These are phyloP conservation scores for Echites panduratus DNA, from an alignment of 257 asterid genomes.

Conservation along the genomic window DNA sequence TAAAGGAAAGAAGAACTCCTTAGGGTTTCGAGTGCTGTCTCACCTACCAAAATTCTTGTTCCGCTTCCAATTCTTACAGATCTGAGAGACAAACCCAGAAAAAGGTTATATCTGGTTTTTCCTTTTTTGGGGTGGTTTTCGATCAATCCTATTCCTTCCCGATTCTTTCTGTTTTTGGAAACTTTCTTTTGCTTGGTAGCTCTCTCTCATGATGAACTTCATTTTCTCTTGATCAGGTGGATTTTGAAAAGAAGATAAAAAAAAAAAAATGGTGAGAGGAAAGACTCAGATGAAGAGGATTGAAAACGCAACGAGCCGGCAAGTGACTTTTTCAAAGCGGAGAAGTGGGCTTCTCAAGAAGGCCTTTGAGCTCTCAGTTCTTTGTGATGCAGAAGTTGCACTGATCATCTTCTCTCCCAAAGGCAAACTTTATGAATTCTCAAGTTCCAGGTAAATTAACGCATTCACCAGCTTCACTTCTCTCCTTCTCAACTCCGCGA, in stretches of 20 bases:
- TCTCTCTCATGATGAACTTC: background rate
- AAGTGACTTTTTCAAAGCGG: constrained; percentile 58
- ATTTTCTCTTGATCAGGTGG: background rate
- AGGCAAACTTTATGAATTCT: constrained; percentile 49
- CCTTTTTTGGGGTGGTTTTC: constrained; percentile 17
- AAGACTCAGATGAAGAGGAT: constrained; percentile 52
- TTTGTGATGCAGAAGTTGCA: constrained; percentile 63
- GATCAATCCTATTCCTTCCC: constrained; percentile 19
- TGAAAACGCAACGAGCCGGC: constrained; percentile 51
- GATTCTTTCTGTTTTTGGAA: constrained; percentile 21
- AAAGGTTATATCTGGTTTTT: constrained; percentile 6
- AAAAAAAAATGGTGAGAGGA: constrained; percentile 49
- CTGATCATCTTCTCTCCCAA: constrained; percentile 44
- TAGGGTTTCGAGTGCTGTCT: constrained; percentile 21
- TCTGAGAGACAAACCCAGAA: constrained; percentile 21
- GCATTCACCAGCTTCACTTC: background rate
- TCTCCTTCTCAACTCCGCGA: background rate
- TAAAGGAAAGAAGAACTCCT: too few relatives aligned
- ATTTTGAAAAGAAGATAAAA: background rate
- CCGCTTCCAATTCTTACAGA: too few relatives aligned
- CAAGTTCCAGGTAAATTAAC: constrained; percentile 43
- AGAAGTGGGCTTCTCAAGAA: constrained; percentile 61
- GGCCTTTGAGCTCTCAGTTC: constrained; percentile 62
- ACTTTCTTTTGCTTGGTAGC: background rate
- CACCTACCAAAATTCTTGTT: too few relatives aligned